Percentiles rank a stretch among this genome's conserved stretches.
These are phyloP conservation scores for Spinellus fusiger DNA, from an alignment of 192 early-diverging fungal species.

Conservation along the genomic window DNA sequence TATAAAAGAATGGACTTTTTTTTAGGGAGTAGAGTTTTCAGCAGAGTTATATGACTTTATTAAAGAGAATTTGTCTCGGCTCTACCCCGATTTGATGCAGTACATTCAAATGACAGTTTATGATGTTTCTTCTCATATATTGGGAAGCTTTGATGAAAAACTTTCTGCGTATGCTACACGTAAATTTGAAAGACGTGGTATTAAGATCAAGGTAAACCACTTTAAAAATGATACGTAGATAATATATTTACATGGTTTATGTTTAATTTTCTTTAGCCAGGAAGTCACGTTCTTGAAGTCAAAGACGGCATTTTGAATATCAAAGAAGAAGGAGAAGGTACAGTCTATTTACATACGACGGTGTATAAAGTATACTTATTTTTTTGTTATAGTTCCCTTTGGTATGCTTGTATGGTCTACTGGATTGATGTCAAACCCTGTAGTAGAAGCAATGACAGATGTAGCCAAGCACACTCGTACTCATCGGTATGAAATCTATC, in stretches of 20 bases:
- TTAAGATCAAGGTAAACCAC: constrained; percentile 66
- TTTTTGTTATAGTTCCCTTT: constrained; percentile 41
- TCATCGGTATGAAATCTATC: constrained; percentile 31
- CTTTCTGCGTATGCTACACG: constrained; percentile 68
- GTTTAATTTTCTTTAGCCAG: constrained; percentile 7
- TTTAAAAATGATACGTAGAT: constrained; percentile 11
- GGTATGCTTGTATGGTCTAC: constrained; percentile 74
- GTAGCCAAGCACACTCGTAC: constrained; percentile 26
- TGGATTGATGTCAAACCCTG: constrained; percentile 58
- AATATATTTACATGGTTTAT: neutral
- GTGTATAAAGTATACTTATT: neutral
- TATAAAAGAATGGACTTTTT: neutral
- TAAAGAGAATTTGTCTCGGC: constrained; percentile 67
- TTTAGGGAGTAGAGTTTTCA: constrained; percentile 61
- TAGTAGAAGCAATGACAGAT: constrained; percentile 46
- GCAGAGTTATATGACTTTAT: constrained; percentile 81
- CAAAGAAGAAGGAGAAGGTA: constrained; percentile 42
- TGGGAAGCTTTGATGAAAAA: constrained; percentile 69
- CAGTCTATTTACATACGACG: neutral
- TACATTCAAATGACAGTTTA: constrained; percentile 48
- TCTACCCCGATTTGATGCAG: constrained; percentile 66
- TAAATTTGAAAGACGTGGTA: constrained; percentile 72
- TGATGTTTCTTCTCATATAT: constrained; percentile 75
- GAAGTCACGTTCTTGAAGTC: constrained; percentile 41
- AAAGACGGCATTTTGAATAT: constrained; percentile 44